phyloP scores from a whole-genome alignment of 2,329 filamentous ascomycete genomes.

The Colletotrichum sp. region DNA sequence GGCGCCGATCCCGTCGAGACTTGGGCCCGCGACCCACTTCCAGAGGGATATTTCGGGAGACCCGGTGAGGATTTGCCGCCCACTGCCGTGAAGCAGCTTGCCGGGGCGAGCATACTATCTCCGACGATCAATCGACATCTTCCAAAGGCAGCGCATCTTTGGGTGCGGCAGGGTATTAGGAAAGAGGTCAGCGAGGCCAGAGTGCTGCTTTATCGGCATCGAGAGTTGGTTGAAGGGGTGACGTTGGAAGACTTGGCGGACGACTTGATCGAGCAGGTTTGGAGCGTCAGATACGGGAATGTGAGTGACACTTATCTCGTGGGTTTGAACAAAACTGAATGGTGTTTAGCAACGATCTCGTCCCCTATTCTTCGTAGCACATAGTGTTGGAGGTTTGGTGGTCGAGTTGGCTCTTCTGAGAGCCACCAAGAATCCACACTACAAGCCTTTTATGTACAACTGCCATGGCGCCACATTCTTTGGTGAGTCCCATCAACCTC shows the following conservation, averaged over 20 bases:
- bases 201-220: conserved; percentile 58
- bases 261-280: conserved; percentile 50
- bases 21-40: conserved; percentile 56
- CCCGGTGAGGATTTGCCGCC: conserved; percentile 24
- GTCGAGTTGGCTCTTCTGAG: conserved; percentile 61
- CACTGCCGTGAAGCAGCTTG: conserved; percentile 32
- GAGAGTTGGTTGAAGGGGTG: conserved; percentile 42
- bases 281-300: conserved; percentile 35
- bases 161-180: conserved; percentile 59
- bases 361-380: conserved; percentile 65
- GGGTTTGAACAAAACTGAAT: no score
- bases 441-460: conserved; percentile 53
- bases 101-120: conserved; percentile 23
- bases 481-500: conserved; percentile 39
- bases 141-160: conserved; percentile 44
- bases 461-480: conserved; percentile 68
- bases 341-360: conserved; percentile 37
- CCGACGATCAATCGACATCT: conserved; percentile 6
- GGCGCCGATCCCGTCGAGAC: conserved; percentile 57
- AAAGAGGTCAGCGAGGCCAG: conserved; percentile 51
- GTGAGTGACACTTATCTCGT: no score
- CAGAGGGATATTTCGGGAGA: conserved; percentile 50
- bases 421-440: conserved; percentile 41
- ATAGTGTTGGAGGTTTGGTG: conserved; percentile 66
- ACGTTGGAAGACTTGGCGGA: conserved; percentile 51